Conservation (phyloP, 768 basidiomycete species). For the Leccinum uliginosum region DNA sequence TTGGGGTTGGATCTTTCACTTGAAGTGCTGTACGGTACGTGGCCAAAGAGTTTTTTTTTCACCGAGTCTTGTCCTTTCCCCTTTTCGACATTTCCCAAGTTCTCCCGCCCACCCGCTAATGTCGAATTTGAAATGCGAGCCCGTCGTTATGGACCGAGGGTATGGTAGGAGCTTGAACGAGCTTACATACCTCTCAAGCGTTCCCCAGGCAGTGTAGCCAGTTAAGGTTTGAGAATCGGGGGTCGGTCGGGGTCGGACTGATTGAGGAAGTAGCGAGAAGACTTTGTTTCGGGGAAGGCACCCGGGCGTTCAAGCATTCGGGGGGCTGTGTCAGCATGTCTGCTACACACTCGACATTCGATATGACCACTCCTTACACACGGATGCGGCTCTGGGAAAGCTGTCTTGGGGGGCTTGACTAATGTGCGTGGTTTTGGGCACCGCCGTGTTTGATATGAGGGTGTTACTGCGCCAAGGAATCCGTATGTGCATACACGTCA, state of each 20-base stretch:
- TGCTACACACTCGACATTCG: not conserved
- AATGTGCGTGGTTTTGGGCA: not conserved
- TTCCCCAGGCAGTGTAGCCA: not conserved
- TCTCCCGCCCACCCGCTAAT: not conserved
- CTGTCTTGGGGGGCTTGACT: not conserved
- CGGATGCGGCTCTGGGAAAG: constrained; percentile 6
- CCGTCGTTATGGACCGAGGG: constrained; percentile 1
- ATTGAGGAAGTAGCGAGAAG: constrained; percentile 17
- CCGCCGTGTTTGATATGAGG: not conserved
- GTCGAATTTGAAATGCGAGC: not conserved
- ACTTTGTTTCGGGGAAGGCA: constrained; percentile 15
- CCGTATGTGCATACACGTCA: constrained; percentile 4
- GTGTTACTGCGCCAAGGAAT: not conserved
- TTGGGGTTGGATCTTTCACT: not conserved
- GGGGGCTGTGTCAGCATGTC: constrained; percentile 13
- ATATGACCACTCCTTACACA: no score
- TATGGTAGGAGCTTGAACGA: not conserved
- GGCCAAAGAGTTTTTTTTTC: not conserved
- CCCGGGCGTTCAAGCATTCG: constrained; percentile 6
- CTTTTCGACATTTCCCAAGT: not conserved
- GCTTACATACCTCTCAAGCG: not conserved
- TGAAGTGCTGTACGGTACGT: not conserved
- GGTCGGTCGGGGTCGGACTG: constrained; percentile 16
- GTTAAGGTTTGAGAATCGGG: constrained; percentile 2
- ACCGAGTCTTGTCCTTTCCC: not conserved